A percentile compares a stretch with the other conserved stretches of the same genome.
phyloP scores from a whole-genome alignment of 768 basidiomycete species.

The Naganishia kalamii region DNA sequence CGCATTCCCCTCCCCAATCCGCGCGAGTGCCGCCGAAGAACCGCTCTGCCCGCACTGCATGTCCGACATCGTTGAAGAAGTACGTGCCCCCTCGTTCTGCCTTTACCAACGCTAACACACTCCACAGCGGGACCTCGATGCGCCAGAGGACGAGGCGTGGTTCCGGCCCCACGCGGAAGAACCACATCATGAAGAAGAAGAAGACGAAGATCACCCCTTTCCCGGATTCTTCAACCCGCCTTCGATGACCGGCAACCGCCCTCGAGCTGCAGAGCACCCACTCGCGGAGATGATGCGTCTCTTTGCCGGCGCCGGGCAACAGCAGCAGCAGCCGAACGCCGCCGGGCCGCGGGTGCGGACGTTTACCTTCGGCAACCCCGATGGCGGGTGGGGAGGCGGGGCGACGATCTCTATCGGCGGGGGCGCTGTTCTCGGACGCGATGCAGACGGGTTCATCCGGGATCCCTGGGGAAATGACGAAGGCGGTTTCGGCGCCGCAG shows the following conservation, averaged over 20 bases:
- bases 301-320: background rate
- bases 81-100: background rate
- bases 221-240: conserved; percentile 20
- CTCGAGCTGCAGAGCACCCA: background rate
- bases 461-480: conserved; percentile 15
- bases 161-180: background rate
- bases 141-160: conserved; percentile 4
- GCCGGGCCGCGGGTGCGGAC: conserved; percentile 21
- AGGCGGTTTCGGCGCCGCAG: background rate
- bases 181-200: background rate
- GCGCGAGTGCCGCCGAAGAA: background rate
- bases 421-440: background rate
- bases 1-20: conserved; percentile 15
- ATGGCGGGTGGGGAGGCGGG: conserved; percentile 35
- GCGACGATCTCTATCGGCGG: conserved; percentile 17
- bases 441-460: conserved; percentile 25
- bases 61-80: conserved; percentile 19
- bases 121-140: conserved; percentile 11
- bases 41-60: conserved; percentile 19
- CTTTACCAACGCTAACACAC: too few relatives aligned
- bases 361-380: conserved; percentile 35
- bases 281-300: conserved; percentile 1
- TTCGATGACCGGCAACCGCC: conserved; percentile 3
- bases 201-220: background rate
- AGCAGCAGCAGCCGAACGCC: too few relatives aligned